These are phyloP conservation scores for Ogataea populi-albae DNA, from an alignment of 805 yeast genomes.

Conservation along the genomic window DNA sequence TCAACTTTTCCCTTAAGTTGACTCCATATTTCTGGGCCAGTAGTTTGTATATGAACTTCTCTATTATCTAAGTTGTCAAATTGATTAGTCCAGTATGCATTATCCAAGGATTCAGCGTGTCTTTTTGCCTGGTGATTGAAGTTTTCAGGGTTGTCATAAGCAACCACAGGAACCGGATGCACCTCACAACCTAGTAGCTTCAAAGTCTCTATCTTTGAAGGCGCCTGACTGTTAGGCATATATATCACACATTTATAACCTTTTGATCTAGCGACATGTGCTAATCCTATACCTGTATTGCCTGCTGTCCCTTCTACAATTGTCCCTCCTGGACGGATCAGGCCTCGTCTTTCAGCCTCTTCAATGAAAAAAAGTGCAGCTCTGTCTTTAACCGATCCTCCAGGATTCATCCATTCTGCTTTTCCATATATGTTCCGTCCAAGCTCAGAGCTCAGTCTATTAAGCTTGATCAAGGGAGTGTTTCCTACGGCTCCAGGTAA, in stretches of 20 bases:
- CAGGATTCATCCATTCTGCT: constrained; percentile 92
- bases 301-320: constrained; percentile 95
- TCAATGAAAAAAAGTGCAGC: constrained; percentile 77
- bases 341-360: constrained; percentile 72
- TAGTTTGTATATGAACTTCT: constrained; percentile 82
- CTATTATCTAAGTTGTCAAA: constrained; percentile 87
- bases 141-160: constrained; percentile 76
- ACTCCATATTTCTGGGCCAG: constrained; percentile 92
- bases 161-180: constrained; percentile 83
- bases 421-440: constrained; percentile 82
- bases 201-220: constrained; percentile 71
- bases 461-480: constrained; percentile 74
- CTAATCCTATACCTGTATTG: constrained; percentile 92
- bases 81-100: constrained; percentile 92
- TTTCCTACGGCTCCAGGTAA: constrained; percentile 87
- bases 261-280: constrained; percentile 72
- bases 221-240: constrained; percentile 90
- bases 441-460: constrained; percentile 50
- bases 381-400: constrained; percentile 88
- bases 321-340: constrained; percentile 73
- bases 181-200: constrained; percentile 82
- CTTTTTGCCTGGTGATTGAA: constrained; percentile 84
- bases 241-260: constrained; percentile 84
- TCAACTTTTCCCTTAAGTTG: constrained; percentile 76
- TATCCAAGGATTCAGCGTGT: constrained; percentile 71